These are phyloP conservation scores for Colletotrichum sp. DNA, from an alignment of 2,329 filamentous ascomycete genomes.

Conservation along the genomic window DNA sequence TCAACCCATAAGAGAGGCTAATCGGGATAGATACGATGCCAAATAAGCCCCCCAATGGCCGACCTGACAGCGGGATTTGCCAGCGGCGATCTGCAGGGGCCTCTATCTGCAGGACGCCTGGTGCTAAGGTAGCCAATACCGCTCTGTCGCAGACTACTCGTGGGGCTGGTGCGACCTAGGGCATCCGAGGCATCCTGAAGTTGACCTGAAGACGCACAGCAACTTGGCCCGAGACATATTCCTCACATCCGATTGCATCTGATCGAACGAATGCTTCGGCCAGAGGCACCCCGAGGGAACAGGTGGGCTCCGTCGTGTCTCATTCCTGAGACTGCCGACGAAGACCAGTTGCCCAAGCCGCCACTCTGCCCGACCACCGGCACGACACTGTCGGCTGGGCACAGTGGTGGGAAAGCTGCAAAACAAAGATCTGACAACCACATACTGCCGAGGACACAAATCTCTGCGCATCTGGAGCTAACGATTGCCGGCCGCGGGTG, in stretches of 20 bases:
- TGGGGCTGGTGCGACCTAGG: not conserved
- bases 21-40: not conserved
- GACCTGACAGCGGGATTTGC: slow-evolving; percentile 1
- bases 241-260: not conserved
- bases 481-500: slow-evolving; percentile 5
- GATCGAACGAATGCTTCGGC: not conserved
- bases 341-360: not conserved
- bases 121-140: not conserved
- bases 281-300: not conserved
- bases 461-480: slow-evolving; percentile 1
- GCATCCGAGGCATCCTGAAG: not conserved
- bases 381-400: not conserved
- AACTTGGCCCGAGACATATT: not conserved
- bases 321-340: not conserved
- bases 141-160: not conserved
- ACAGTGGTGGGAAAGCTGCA: not conserved
- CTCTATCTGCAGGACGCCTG: not conserved
- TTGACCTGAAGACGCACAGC: not conserved
- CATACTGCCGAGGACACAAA: slow-evolving; percentile 3
- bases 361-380: not conserved
- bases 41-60: not conserved
- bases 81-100: not conserved
- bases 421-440: not conserved
- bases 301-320: not conserved
- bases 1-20: not conserved